Conservation (phyloP, 192 early-diverging fungal genomes). For the Coemansia sp. region DNA sequence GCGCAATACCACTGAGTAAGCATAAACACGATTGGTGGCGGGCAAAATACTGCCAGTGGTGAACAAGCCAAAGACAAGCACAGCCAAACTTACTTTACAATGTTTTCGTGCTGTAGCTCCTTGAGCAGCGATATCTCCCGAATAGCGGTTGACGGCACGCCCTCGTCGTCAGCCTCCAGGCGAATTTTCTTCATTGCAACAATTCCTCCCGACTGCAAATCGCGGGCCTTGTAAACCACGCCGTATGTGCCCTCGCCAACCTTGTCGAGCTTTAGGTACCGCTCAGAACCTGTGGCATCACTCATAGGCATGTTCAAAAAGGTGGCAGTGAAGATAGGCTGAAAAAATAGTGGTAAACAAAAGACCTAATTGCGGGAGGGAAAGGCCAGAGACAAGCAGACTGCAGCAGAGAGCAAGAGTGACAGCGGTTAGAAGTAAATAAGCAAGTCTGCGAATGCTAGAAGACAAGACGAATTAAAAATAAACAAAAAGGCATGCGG, state of each 20-base stretch:
- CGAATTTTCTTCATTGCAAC: slow-evolving; percentile 80
- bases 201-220: slow-evolving; percentile 54
- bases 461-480: neutral
- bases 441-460: slow-evolving; percentile 1
- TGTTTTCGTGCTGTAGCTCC: slow-evolving; percentile 81
- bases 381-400: no score
- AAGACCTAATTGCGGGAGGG: neutral
- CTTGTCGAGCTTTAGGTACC: slow-evolving; percentile 73
- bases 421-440: neutral
- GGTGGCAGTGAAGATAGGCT: neutral
- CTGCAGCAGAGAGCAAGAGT: neutral
- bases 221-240: slow-evolving; percentile 74
- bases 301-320: slow-evolving; percentile 23
- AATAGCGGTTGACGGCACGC: slow-evolving; percentile 81
- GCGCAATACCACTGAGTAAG: no score
- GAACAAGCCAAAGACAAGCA: neutral
- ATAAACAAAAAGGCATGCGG: slow-evolving; percentile 2
- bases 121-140: slow-evolving; percentile 86
- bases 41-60: neutral
- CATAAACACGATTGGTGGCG: no score
- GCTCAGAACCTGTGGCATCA: slow-evolving; percentile 35
- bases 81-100: slow-evolving; percentile 66
- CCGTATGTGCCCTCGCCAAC: slow-evolving; percentile 86
- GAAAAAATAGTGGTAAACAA: neutral
- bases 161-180: slow-evolving; percentile 65